Evolutionary conservation across 805 yeast species (phyloP).

Genomic region (Candida boidinii): DNA sequence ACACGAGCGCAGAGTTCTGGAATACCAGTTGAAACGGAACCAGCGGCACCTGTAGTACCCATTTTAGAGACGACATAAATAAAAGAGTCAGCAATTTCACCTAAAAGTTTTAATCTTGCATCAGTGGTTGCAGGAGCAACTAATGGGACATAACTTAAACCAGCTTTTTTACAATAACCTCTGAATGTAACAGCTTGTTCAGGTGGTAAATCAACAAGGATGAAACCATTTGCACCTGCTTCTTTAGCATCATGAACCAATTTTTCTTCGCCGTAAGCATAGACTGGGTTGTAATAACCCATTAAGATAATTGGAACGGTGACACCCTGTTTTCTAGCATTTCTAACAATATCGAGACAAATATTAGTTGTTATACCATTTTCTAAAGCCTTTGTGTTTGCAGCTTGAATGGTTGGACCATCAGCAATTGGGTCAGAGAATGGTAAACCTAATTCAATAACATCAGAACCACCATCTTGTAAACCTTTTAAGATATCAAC

Average conservation of each 20-base stretch:
- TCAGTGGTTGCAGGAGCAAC: constrained; percentile 97
- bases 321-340: constrained; percentile 79
- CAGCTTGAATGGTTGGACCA: constrained; percentile 92
- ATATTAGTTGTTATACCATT: constrained; percentile 71
- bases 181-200: constrained; percentile 92
- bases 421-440: constrained; percentile 98
- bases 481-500: constrained; percentile 78
- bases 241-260: constrained; percentile 68
- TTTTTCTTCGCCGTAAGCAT: constrained; percentile 81
- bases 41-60: constrained; percentile 94
- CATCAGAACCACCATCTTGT: constrained; percentile 93
- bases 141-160: constrained; percentile 80
- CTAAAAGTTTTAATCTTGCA: constrained; percentile 69
- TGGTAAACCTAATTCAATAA: constrained; percentile 93
- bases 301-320: constrained; percentile 83
- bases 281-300: constrained; percentile 97
- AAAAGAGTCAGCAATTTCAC: constrained; percentile 88
- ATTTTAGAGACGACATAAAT: constrained; percentile 94
- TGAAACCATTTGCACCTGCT: constrained; percentile 93
- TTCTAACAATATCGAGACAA: constrained; percentile 61
- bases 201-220: constrained; percentile 94
- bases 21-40: constrained; percentile 54
- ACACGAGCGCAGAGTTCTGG: constrained; percentile 66
- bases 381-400: constrained; percentile 73
- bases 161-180: constrained; percentile 54